A percentile compares a stretch with the other conserved stretches of the same genome.
Conservation (phyloP, 1,284 basidiomycete species). For the Singerocomus inundabilis region DNA sequence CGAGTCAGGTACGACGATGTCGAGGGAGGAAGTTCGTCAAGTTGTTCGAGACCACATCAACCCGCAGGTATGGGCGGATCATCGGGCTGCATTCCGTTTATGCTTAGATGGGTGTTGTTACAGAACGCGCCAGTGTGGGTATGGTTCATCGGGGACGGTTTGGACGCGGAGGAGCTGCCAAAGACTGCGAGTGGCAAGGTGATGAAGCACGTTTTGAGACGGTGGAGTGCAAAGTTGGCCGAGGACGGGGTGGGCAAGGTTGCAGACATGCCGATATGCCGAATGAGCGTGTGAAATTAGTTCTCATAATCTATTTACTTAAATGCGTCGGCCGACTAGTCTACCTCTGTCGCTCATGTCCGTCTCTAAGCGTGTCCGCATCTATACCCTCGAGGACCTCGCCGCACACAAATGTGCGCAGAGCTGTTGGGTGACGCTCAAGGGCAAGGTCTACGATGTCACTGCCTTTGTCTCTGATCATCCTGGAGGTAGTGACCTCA, state of each 20-base stretch:
- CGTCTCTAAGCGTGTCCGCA: conserved; percentile 66
- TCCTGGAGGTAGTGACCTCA: conserved; percentile 83
- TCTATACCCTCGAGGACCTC: conserved; percentile 73
- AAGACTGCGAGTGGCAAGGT: conserved; percentile 90
- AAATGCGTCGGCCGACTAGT: no score
- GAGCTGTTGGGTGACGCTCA: conserved; percentile 76
- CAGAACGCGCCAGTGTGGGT: conserved; percentile 80
- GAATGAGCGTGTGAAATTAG: conserved; percentile 19
- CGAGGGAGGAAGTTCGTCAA: conserved; percentile 50
- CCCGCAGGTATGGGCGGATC: conserved; percentile 56
- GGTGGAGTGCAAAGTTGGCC: conserved; percentile 35
- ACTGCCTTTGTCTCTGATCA: conserved; percentile 75
- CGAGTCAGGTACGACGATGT: conserved; percentile 41
- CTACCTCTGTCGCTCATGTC: conserved; percentile 25
- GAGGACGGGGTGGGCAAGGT: conserved; percentile 12
- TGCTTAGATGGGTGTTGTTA: conserved; percentile 4
- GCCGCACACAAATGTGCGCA: conserved; percentile 50
- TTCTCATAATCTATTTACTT: not conserved
- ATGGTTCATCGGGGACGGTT: conserved; percentile 76
- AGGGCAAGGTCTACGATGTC: conserved; percentile 80
- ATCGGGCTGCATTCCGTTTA: not conserved
- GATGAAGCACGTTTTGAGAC: conserved; percentile 69
- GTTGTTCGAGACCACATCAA: conserved; percentile 63
- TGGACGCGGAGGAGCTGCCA: conserved; percentile 59
- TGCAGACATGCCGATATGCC: conserved; percentile 7